Base-by-base conservation (phyloP, 495 filamentous ascomycete genomes). In the Emericellopsis terricola region DNA sequence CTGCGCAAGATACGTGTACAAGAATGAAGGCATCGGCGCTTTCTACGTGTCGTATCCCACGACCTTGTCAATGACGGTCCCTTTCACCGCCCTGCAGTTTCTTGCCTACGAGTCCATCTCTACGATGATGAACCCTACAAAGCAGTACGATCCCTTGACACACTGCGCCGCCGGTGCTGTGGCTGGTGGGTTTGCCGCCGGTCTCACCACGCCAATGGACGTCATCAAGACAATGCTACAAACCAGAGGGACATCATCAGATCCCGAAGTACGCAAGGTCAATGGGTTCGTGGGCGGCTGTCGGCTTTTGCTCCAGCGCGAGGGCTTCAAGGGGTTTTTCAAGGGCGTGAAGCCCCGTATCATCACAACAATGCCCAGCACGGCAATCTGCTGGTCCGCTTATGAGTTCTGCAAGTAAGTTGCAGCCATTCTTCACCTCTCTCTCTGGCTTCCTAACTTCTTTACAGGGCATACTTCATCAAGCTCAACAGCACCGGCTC, bases 1-100 rank as follows among this genome's bases (percentile, higher is more conserved):
- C 49, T 99, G 89, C 64, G 84, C 85, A 20, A 69, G 63, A 48
- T 71, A 78, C 32, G 76, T 96, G 33, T 94, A 93, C 60, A 71
- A 64, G 41, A 76, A 71, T 34, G 89, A 99, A 55, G 89, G 89
- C 20, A 52, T 96, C 31, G 66, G 70, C 15, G 89, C 89, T 27
- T 99, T 99, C 64, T 99, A 96, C 64, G 73, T 96, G 46, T 99
- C 89, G 29, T 99, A 99, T 54, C 89, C 89, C 7, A 99, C 91
- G 15, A 96, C 89, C 8, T 65, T 99, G 15, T 87, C 80, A 54
- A 99, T 99, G 91, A 96, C 87, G 8, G 83, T 99, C 17, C 89
- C 89, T 7, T 94, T 94, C 57, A 96, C 87, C 11, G 87, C 87
- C 6, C 70, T 91, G 10, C 89, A 97, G 53, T 94, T 97, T 53